These are phyloP conservation scores for Cercospora canescens DNA, from an alignment of 2,329 filamentous ascomycete species.

Conservation along the genomic window DNA sequence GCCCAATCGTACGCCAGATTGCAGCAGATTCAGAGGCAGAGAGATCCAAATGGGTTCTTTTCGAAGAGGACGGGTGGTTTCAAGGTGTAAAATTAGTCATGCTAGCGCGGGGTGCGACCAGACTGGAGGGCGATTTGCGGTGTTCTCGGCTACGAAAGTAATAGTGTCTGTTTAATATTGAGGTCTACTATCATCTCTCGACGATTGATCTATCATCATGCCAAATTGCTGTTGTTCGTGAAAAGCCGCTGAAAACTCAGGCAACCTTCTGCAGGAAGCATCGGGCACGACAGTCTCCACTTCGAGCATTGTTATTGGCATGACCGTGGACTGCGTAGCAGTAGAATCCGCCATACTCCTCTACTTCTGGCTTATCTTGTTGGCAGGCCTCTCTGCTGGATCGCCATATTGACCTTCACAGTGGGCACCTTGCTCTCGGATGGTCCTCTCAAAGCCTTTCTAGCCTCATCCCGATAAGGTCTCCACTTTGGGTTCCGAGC, in stretches of 20 bases:
- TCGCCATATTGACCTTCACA: conserved; percentile 30
- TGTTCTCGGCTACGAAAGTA: too few species aligned
- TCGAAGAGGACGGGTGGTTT: conserved; percentile 23
- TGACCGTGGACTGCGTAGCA: background rate
- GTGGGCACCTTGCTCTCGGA: conserved; percentile 27
- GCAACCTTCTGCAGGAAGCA: too few species aligned
- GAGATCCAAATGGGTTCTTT: conserved; percentile 27
- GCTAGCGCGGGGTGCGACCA: background rate
- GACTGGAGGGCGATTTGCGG: too few species aligned
- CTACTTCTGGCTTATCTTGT: background rate
- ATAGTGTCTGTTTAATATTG: too few species aligned
- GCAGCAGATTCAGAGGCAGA: conserved; percentile 20
- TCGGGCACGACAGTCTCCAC: too few species aligned
- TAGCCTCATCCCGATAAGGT: conserved; percentile 22
- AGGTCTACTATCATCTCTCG: too few species aligned
- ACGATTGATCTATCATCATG: too few species aligned
- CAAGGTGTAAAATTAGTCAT: conserved; percentile 15
- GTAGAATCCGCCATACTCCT: background rate
- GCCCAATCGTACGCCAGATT: conserved; percentile 21
- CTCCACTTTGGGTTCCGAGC: conserved; percentile 31
- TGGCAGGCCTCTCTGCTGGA: conserved; percentile 24
- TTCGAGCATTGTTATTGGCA: too few species aligned
- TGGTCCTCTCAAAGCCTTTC: conserved; percentile 21
- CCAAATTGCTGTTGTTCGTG: background rate
- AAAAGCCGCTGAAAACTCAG: too few species aligned